Evolutionary conservation across 1,284 basidiomycete species (phyloP).

Genomic region (Malassezia cuniculi): DNA sequence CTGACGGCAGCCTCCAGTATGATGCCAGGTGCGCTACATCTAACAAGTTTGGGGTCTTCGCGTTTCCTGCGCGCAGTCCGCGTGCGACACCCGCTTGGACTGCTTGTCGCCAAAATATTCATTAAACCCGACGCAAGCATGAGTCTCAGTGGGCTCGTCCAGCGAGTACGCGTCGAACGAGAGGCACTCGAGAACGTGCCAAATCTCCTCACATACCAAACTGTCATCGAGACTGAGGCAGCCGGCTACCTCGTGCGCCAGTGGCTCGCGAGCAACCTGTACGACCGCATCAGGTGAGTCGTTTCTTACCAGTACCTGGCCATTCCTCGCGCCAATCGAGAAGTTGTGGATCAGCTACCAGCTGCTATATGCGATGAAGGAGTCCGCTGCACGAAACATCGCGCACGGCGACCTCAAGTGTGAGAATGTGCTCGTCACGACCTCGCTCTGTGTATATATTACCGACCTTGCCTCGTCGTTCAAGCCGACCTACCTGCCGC

Average conservation of each 20-base stretch:
- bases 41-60: conserved; percentile 64
- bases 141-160: conserved; percentile 56
- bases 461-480: conserved; percentile 86
- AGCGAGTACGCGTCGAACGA: conserved; percentile 62
- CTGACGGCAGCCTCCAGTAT: conserved; percentile 5
- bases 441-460: conserved; percentile 87
- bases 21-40: conserved; percentile 1
- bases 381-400: conserved; percentile 63
- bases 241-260: conserved; percentile 90
- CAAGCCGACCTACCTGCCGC: conserved; percentile 87
- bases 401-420: conserved; percentile 96
- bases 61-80: conserved; percentile 86
- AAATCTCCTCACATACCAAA: conserved; percentile 79
- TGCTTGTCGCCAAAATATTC: conserved; percentile 66
- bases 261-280: conserved; percentile 86
- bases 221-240: conserved; percentile 85
- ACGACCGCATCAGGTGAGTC: conserved; percentile 86
- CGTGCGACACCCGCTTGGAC: conserved; percentile 59
- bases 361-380: conserved; percentile 69
- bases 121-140: conserved; percentile 65
- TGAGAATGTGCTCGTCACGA: conserved; percentile 90
- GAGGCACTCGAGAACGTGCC: conserved; percentile 71
- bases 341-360: conserved; percentile 99
- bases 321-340: conserved; percentile 78
- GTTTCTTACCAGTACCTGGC: conserved; percentile 60